These are phyloP conservation scores for Pseudogymnoascus sp. DNA, from an alignment of 2,329 filamentous ascomycete species.

Conservation along the genomic window DNA sequence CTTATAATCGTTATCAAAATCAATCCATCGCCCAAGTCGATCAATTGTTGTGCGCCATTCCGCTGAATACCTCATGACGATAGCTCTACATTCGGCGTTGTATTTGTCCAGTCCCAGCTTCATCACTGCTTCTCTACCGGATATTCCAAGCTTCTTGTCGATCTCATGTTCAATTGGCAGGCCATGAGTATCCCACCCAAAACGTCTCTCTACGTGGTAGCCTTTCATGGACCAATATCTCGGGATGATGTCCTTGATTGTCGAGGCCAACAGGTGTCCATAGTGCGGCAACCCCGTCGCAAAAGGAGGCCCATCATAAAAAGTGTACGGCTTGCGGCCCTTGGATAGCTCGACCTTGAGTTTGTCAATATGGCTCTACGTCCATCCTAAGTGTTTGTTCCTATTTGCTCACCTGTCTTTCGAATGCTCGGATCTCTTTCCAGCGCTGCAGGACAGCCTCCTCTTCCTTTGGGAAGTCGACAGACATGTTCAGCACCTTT, in stretches of 20 bases:
- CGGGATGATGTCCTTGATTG: constrained; percentile 95
- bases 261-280: constrained; percentile 69
- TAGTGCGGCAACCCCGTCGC: constrained; percentile 63
- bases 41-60: constrained; percentile 89
- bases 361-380: neutral
- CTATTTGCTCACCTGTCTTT: constrained; percentile 54
- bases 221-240: constrained; percentile 98
- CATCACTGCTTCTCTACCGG: constrained; percentile 77
- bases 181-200: constrained; percentile 90
- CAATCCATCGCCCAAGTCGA: constrained; percentile 86
- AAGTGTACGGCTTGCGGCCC: constrained; percentile 78
- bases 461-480: constrained; percentile 90
- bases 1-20: constrained; percentile 98
- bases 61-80: constrained; percentile 81
- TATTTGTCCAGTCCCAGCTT: constrained; percentile 81
- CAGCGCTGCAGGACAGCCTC: constrained; percentile 75
- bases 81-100: constrained; percentile 83
- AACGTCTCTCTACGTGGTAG: constrained; percentile 81
- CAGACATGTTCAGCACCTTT: constrained; percentile 51
- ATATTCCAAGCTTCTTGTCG: constrained; percentile 89
- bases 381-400: neutral
- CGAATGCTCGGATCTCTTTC: constrained; percentile 88
- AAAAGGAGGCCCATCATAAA: constrained; percentile 84
- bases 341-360: constrained; percentile 68
- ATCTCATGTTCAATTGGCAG: constrained; percentile 96